Base-by-base conservation (phyloP, 345 rosid species). In the Angophora floribunda region DNA sequence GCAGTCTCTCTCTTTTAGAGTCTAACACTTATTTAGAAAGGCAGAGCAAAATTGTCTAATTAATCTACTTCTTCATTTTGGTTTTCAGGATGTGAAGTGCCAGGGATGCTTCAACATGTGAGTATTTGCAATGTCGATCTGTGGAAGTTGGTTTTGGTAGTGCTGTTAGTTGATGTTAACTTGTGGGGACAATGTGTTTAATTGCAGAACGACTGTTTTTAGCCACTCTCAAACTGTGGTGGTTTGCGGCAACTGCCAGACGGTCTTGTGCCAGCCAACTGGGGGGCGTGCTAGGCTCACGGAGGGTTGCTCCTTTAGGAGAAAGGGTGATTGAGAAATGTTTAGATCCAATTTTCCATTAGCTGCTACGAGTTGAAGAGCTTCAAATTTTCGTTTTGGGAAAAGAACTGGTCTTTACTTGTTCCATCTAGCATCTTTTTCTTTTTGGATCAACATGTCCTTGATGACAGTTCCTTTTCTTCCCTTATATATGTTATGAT, bases 261-360 rank as follows among this genome's bases (percentile, higher is more conserved):
- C 88, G 1, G 88, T 87, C 53, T 65, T 87, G 57, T 87, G 88
- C 88, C 88, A 87, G 67, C 88, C 88, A 17, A 87, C 88, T 0
- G 88, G 88, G 51, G 88, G 88, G 30, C 88, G 88, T 30, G 88
- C 88, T 17, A 87, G 80, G 88, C 88, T 87, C 82, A 87, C 88
- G 4, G 88, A 87, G 84, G 88, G 82, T 7, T 61, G 88, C 80
- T 87, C 88, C 50, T 87, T 87, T 49, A 61, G 88, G 55, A 87
- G 88, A 67, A 87, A 87, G 88, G 80, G 80, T 6, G 88, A 87
- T 51, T 87, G 82, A 87, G 82, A 19, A 44, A 75, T 75, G 82
- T 75, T 75, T 75, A 75, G 82, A 75, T 41, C 19, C 82, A 75
- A 19, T 75, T 41, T 75, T 75, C 82, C 49, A 5, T 41, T 75